Base-by-base conservation (phyloP, 352 stramenopile species). In the Pythium pyrilobum region DNA sequence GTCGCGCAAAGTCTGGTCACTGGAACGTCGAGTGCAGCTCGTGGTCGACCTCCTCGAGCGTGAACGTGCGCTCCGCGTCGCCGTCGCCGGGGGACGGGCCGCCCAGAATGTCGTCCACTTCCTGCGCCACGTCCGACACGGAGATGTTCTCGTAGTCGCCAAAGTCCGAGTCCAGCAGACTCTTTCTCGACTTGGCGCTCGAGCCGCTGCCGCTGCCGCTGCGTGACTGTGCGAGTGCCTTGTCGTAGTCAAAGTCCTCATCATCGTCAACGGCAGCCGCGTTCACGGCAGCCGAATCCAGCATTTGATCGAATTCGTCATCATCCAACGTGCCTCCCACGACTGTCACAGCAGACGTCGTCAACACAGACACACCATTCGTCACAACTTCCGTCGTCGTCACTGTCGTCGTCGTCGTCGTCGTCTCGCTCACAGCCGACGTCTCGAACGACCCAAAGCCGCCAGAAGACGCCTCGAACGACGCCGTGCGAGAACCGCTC, bases 61-160 rank as follows among this genome's bases (percentile, higher is more conserved):
- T 64, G 27, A 53, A 59, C 40, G 49, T 53, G 29, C 52, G 51
- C 16, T 54, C 37, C 1, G 41, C 33, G 28, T 64, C 56, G 13
- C 25, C 31, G 34, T 62, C 54, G 7, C 42, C 56, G 4, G 13
- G 23, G n/a, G 23, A 41, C 2, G 34, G 20, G 13, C 48, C 56
- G 27, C 56, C 56, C 8, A 64, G 43, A 16, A 64, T 54, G 4
- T 64, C 56, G 29, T 64, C 56, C 2, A 64, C 41, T 31, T 64
- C 56, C 28, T 64, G 42, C 9, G 56, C 56, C 1, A 64, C 56
- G 27, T 64, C 56, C 42, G 56, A 58, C 32, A 64, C 56, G 4
- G 56, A 64, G 8, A 64, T 59, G 29, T 56, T 58, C 12, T 64
- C 56, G 16, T 59, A 64, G 56, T 64, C 56, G 15, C 48, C 56